phyloP scores from a whole-genome alignment of 768 basidiomycete genomes.

The Chalciporus pseudorubinellus region DNA sequence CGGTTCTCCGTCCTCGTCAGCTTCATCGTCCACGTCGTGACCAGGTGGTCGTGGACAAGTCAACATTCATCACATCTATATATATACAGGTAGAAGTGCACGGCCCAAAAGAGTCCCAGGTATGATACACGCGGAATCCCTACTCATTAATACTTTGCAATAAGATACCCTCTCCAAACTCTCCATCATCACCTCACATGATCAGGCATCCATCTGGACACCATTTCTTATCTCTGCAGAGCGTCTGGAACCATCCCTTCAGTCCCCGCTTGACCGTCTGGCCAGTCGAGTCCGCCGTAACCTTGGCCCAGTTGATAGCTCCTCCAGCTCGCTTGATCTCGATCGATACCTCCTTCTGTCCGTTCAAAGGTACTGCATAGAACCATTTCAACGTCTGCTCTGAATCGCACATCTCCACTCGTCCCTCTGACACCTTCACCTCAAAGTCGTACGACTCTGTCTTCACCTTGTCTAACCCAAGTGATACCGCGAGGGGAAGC shows the following conservation, averaged over 20 bases:
- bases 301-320: slow-evolving; percentile 30
- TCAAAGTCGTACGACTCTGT: slow-evolving; percentile 37
- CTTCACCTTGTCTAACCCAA: background rate
- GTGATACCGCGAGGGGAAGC: slow-evolving; percentile 4
- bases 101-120: background rate
- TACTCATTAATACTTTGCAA: slow-evolving; percentile 6
- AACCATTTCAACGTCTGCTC: slow-evolving; percentile 54
- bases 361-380: slow-evolving; percentile 36
- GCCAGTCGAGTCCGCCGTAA: background rate
- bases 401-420: slow-evolving; percentile 44
- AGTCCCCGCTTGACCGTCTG: background rate
- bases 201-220: slow-evolving; percentile 20
- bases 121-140: slow-evolving; percentile 3
- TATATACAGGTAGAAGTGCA: background rate
- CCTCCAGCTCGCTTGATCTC: slow-evolving; percentile 43
- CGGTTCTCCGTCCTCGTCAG: background rate
- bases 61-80: background rate
- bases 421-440: slow-evolving; percentile 46
- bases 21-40: background rate
- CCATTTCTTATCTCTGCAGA: slow-evolving; percentile 4
- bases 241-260: slow-evolving; percentile 7
- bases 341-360: slow-evolving; percentile 36
- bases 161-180: slow-evolving; percentile 9
- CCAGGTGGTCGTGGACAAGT: background rate
- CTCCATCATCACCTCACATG: slow-evolving; percentile 16